Percentiles rank a stretch among this genome's conserved stretches.
Conservation (phyloP, 179 eudicot genomes). For the Beta lomatogona region DNA sequence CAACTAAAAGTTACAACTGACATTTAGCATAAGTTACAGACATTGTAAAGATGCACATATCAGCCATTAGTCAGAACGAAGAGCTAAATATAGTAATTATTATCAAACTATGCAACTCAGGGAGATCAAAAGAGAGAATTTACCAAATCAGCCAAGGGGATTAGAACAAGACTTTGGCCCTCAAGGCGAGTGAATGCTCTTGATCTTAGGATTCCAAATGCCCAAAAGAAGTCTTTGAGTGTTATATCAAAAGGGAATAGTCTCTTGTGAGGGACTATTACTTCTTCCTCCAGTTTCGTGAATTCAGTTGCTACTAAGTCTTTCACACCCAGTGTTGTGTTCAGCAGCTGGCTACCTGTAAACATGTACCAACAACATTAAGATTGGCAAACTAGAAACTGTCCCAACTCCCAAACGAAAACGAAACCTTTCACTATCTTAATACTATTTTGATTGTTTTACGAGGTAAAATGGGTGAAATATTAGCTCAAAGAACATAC, state of each 20-base stretch:
- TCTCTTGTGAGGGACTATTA: conserved; percentile 60
- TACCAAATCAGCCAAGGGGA: conserved; percentile 97
- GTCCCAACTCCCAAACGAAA: neutral
- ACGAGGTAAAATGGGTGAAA: neutral
- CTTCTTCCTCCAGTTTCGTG: conserved; percentile 62
- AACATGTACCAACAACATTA: conserved; percentile 9
- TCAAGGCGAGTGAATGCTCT: conserved; percentile 89
- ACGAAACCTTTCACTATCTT: neutral
- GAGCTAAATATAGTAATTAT: neutral
- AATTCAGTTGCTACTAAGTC: conserved; percentile 87
- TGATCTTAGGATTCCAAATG: conserved; percentile 91
- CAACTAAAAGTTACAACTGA: neutral
- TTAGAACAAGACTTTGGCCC: conserved; percentile 77
- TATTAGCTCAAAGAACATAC: neutral
- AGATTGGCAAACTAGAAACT: neutral
- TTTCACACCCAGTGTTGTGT: conserved; percentile 82
- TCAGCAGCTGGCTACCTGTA: conserved; percentile 87
- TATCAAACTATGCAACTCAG: neutral
- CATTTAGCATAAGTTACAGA: neutral
- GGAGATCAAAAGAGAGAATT: neutral
- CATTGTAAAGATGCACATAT: too few relatives aligned
- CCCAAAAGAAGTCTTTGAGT: conserved; percentile 87
- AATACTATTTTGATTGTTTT: neutral
- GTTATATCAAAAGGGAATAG: conserved; percentile 78
- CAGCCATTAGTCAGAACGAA: too few relatives aligned